Evolutionary conservation across 805 yeast genomes (phyloP).

Genomic region (Metschnikowia lochheadii): DNA sequence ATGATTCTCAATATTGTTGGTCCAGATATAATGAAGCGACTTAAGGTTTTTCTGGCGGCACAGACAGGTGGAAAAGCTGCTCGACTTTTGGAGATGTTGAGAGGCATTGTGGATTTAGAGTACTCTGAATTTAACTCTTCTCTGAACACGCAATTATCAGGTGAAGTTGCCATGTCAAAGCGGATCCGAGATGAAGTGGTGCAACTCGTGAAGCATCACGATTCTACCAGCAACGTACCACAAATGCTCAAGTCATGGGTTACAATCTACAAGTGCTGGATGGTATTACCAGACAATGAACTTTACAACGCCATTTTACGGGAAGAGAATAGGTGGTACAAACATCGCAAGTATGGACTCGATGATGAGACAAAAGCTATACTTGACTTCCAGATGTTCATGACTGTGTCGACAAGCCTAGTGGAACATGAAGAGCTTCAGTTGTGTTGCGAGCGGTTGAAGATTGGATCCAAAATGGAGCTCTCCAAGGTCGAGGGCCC

Average conservation of each 20-base stretch:
- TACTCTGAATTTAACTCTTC: conserved; percentile 4
- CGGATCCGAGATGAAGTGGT: conserved; percentile 6
- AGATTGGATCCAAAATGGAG: neutral
- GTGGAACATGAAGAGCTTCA: conserved; percentile 2
- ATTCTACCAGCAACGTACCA: neutral
- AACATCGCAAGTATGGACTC: conserved; percentile 1
- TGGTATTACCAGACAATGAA: conserved; percentile 1
- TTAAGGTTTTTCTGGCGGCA: neutral
- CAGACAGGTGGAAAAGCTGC: conserved; percentile 3
- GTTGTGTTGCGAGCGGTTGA: neutral
- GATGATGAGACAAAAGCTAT: conserved; percentile 13
- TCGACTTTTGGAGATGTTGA: conserved; percentile 6
- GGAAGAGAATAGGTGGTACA: conserved; percentile 6
- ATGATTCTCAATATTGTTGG: conserved; percentile 15
- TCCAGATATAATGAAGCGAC: conserved; percentile 7
- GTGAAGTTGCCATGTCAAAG: neutral
- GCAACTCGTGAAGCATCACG: conserved; percentile 1
- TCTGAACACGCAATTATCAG: neutral
- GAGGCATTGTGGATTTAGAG: conserved; percentile 7
- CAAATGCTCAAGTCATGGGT: conserved; percentile 8
- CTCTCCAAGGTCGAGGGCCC: neutral
- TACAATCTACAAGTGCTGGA: conserved; percentile 5
- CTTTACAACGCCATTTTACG: conserved; percentile 2
- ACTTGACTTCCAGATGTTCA: conserved; percentile 11
- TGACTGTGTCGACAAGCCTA: conserved; percentile 5